phyloP scores from a whole-genome alignment of 129 eudicot species.

The Saussurea involucrata region DNA sequence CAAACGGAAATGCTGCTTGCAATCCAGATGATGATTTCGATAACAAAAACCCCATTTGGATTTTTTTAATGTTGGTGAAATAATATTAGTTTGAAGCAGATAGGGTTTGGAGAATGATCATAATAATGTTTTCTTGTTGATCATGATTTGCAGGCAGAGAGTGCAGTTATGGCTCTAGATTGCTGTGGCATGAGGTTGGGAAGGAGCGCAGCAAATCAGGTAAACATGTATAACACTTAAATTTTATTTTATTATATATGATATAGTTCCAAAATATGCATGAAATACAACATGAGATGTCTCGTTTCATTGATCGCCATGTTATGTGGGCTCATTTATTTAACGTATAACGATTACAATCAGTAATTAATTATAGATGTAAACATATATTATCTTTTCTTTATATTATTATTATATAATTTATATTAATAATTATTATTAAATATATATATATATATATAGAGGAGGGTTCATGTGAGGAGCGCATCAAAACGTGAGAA shows the following conservation, averaged over 20 bases:
- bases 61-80: background rate
- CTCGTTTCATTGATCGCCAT: background rate
- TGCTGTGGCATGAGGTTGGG: constrained; percentile 88
- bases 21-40: background rate
- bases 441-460: too few relatives aligned
- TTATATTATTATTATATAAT: too few relatives aligned
- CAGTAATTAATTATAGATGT: background rate
- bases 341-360: background rate
- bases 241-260: background rate
- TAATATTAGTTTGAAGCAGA: background rate
- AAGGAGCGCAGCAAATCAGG: constrained; percentile 86
- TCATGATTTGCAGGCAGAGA: constrained; percentile 62
- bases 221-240: background rate
- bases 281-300: background rate
- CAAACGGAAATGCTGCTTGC: background rate
- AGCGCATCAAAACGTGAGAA: too few relatives aligned
- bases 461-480: too few relatives aligned
- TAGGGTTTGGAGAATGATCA: background rate
- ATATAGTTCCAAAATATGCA: background rate
- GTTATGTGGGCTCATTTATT: background rate
- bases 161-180: constrained; percentile 86
- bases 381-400: too few relatives aligned
- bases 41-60: background rate
- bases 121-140: background rate
- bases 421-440: too few relatives aligned